A percentile compares a stretch with the other conserved stretches of the same genome.
These are phyloP conservation scores for Dioscorea dumetorum DNA, from an alignment of 106 monocot genomes.

Conservation along the genomic window DNA sequence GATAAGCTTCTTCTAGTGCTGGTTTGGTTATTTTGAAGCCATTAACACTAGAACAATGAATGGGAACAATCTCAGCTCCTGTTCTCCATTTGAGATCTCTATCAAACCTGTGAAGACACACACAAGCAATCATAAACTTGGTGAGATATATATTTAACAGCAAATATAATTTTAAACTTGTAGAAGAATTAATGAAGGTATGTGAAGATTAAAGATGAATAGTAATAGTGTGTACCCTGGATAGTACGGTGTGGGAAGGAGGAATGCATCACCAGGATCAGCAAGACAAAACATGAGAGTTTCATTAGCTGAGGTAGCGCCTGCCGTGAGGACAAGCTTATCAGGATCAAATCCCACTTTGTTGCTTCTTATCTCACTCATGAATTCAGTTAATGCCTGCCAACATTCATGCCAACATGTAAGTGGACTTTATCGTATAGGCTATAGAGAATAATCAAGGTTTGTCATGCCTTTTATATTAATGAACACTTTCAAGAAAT, in stretches of 20 bases:
- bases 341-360: conserved; percentile 27
- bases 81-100: conserved; percentile 68
- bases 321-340: conserved; percentile 54
- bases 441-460: too few relatives aligned
- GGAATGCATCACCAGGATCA: conserved; percentile 67
- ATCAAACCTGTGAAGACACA: conserved; percentile 31
- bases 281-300: conserved; percentile 67
- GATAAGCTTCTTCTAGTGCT: conserved; percentile 36
- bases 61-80: conserved; percentile 45
- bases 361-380: conserved; percentile 23
- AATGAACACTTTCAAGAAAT: too few relatives aligned
- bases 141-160: background rate
- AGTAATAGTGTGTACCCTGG: conserved; percentile 46
- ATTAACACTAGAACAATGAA: conserved; percentile 41
- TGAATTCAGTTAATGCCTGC: conserved; percentile 33
- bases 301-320: conserved; percentile 73
- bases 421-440: too few relatives aligned
- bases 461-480: too few relatives aligned
- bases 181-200: too few relatives aligned
- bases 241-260: conserved; percentile 63
- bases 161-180: background rate
- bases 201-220: background rate
- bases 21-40: conserved; percentile 34
- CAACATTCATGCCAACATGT: background rate
- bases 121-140: background rate